These are phyloP conservation scores for Lactarius evosmus DNA, from an alignment of 768 basidiomycete genomes.

Conservation along the genomic window DNA sequence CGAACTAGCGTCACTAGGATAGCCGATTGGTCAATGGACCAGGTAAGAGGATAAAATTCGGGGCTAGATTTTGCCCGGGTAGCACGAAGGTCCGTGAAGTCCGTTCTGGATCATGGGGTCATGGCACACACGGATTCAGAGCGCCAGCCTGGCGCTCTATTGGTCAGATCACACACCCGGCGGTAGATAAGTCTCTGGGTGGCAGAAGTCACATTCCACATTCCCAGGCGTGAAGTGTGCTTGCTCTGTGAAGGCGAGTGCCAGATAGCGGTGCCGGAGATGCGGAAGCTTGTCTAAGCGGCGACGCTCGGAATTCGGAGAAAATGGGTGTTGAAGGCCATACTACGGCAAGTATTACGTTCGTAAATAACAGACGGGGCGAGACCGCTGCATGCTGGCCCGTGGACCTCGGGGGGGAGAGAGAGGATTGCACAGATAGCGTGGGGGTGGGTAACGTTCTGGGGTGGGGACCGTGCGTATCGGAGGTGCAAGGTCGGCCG, in stretches of 20 bases:
- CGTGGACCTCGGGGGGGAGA: constrained; percentile 1
- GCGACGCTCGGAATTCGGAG: not conserved
- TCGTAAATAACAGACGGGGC: not conserved
- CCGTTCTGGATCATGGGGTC: not conserved
- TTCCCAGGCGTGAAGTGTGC: not conserved
- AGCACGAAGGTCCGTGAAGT: not conserved
- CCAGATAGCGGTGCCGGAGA: not conserved
- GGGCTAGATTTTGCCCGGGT: not conserved
- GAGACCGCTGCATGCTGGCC: not conserved
- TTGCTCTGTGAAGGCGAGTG: not conserved
- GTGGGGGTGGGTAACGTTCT: not conserved
- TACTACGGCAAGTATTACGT: not conserved
- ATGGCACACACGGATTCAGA: not conserved
- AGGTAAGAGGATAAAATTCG: not conserved
- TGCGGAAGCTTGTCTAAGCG: not conserved
- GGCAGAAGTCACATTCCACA: not conserved
- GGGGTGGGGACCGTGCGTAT: not conserved
- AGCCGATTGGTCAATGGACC: not conserved
- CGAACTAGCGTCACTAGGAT: not conserved
- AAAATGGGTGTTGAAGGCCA: not conserved
- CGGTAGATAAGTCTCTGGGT: not conserved
- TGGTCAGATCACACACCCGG: not conserved
- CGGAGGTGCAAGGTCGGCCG: not conserved
- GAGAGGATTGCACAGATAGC: not conserved
- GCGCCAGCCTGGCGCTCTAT: not conserved